Percentiles rank a stretch among this genome's conserved stretches.
phyloP scores from a whole-genome alignment of 495 filamentous ascomycete species.

The Aspergillus cristatus region DNA sequence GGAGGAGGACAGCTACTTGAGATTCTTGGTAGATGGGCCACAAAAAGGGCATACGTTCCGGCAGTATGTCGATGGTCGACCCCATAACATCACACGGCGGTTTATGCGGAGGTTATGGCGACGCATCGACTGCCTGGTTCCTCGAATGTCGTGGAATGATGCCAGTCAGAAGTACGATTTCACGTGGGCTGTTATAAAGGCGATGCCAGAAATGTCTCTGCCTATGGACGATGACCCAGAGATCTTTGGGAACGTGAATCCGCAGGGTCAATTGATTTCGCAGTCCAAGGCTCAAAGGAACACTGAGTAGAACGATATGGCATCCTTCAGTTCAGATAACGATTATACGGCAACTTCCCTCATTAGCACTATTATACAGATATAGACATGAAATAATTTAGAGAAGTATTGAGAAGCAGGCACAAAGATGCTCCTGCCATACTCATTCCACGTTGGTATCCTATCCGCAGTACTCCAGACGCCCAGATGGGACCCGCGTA shows the following conservation, averaged over 20 bases:
- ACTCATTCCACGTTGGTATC: no score
- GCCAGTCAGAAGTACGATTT: slow-evolving; percentile 10
- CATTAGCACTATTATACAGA: no score
- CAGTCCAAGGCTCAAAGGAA: no score
- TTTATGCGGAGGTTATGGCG: slow-evolving; percentile 39
- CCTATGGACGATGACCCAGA: neutral
- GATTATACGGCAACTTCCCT: no score
- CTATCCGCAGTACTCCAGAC: no score
- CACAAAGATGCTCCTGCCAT: no score
- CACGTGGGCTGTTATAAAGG: slow-evolving; percentile 8
- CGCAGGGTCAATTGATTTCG: no score
- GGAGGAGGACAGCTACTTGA: slow-evolving; percentile 1
- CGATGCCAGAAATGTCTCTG: neutral
- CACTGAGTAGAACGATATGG: no score
- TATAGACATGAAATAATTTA: no score
- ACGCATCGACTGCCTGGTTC: slow-evolving; percentile 31
- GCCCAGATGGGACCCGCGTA: no score
- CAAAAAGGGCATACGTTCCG: slow-evolving; percentile 27
- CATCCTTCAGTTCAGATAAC: no score
- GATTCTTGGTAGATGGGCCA: slow-evolving; percentile 24
- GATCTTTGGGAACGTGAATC: neutral
- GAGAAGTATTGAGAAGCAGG: no score
- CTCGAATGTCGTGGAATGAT: slow-evolving; percentile 21
- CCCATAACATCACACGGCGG: slow-evolving; percentile 31
- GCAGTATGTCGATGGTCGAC: slow-evolving; percentile 21